These are phyloP conservation scores for Talaromyces borbonicus DNA, from an alignment of 495 filamentous ascomycete species.

Conservation along the genomic window DNA sequence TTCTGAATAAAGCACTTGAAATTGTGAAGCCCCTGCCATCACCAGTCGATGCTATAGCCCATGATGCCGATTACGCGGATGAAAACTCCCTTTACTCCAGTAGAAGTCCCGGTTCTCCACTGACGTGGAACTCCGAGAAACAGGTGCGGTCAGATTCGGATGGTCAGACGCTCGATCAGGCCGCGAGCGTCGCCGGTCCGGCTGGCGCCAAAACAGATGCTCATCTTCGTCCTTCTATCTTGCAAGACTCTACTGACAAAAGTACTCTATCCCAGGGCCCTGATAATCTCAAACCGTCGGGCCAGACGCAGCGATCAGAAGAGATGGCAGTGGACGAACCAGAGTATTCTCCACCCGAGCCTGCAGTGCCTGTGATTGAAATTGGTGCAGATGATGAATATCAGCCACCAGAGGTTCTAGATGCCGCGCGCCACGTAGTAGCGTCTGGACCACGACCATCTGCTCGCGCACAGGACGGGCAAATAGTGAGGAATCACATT, in stretches of 20 bases:
- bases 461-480: constrained; percentile 26
- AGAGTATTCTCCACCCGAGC: constrained; percentile 41
- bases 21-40: constrained; percentile 56
- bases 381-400: constrained; percentile 17
- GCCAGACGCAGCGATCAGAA: constrained; percentile 2
- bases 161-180: constrained; percentile 2
- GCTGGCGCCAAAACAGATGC: background rate
- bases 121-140: constrained; percentile 17
- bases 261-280: constrained; percentile 4
- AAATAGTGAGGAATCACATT: constrained; percentile 50
- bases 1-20: constrained; percentile 60
- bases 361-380: constrained; percentile 27
- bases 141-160: constrained; percentile 14
- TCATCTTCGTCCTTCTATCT: background rate
- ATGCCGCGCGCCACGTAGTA: background rate
- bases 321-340: constrained; percentile 32
- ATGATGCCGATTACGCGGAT: constrained; percentile 66
- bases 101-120: constrained; percentile 47
- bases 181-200: background rate
- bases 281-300: background rate
- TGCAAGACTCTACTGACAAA: constrained; percentile 8
- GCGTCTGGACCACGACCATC: constrained; percentile 8
- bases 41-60: constrained; percentile 40
- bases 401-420: constrained; percentile 7
- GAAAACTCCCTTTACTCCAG: constrained; percentile 95